A percentile compares a stretch with the other conserved stretches of the same genome.
phyloP scores from a whole-genome alignment of 108 stramenopile species.

The Cyclotella atomus region DNA sequence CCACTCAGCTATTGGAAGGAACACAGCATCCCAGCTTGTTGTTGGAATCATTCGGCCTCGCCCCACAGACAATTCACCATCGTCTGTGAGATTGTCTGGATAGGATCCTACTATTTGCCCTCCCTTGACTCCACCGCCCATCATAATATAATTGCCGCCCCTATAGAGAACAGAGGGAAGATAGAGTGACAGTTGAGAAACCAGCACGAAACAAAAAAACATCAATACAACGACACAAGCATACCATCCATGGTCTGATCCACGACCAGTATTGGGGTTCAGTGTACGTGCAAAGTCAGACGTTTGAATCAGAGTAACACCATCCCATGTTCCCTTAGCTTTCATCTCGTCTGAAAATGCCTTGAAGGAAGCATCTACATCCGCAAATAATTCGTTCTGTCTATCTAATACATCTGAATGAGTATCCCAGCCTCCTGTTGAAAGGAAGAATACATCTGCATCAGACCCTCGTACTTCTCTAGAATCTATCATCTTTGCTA shows the following conservation, averaged over 20 bases:
- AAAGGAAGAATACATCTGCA: constrained; percentile 64
- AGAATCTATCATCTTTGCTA: constrained; percentile 61
- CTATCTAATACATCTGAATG: constrained; percentile 43
- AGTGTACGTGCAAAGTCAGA: constrained; percentile 76
- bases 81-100: constrained; percentile 35
- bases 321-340: constrained; percentile 53
- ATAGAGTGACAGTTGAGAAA: no score
- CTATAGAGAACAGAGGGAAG: no score
- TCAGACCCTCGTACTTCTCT: constrained; percentile 49
- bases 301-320: constrained; percentile 59
- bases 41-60: constrained; percentile 59
- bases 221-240: not conserved
- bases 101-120: constrained; percentile 51
- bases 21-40: constrained; percentile 55
- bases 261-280: constrained; percentile 55
- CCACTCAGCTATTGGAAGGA: constrained; percentile 56
- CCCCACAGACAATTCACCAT: constrained; percentile 34
- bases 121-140: constrained; percentile 54
- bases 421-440: constrained; percentile 71
- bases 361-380: constrained; percentile 55
- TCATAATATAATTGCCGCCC: constrained; percentile 59
- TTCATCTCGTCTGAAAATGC: constrained; percentile 65
- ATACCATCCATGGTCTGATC: constrained; percentile 59
- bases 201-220: not conserved
- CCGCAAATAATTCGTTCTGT: constrained; percentile 31